Evolutionary conservation across 2,329 filamentous ascomycete genomes (phyloP).

Genomic region (Cladorrhinum sp.): DNA sequence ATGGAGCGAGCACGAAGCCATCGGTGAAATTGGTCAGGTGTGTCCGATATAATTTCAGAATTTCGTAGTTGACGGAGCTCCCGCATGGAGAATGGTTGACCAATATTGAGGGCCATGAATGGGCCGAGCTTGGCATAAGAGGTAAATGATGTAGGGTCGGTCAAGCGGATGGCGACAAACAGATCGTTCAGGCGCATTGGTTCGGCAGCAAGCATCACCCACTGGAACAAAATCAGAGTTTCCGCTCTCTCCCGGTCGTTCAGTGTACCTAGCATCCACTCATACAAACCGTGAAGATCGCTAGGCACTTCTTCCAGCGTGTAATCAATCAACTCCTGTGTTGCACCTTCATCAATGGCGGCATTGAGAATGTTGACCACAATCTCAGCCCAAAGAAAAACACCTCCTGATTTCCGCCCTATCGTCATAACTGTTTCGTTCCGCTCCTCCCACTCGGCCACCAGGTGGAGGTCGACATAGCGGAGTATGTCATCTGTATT

Average conservation of each 20-base stretch:
- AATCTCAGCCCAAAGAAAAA: slow-evolving; percentile 37
- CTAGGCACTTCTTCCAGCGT: slow-evolving; percentile 33
- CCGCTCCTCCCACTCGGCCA: slow-evolving; percentile 34
- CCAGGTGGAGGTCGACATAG: slow-evolving; percentile 33
- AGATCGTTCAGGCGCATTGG: slow-evolving; percentile 35
- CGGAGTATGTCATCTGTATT: slow-evolving; percentile 34
- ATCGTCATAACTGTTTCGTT: slow-evolving; percentile 29
- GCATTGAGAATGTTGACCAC: slow-evolving; percentile 37
- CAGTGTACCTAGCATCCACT: slow-evolving; percentile 35
- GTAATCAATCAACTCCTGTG: slow-evolving; percentile 34
- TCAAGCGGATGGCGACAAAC: slow-evolving; percentile 32
- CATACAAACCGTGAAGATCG: slow-evolving; percentile 34
- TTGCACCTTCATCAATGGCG: slow-evolving; percentile 34
- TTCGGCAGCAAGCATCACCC: slow-evolving; percentile 34
- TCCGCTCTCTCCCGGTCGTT: slow-evolving; percentile 31
- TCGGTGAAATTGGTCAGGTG: slow-evolving; percentile 30
- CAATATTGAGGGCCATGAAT: slow-evolving; percentile 28
- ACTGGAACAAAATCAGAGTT: slow-evolving; percentile 34
- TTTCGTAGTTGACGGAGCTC: slow-evolving; percentile 29
- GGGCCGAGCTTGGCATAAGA: slow-evolving; percentile 18
- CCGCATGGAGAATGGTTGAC: slow-evolving; percentile 27
- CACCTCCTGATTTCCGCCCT: slow-evolving; percentile 30
- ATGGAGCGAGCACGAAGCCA: slow-evolving; percentile 34
- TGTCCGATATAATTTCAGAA: slow-evolving; percentile 30
- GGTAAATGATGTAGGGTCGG: slow-evolving; percentile 22